Evolutionary conservation across 768 basidiomycete genomes (phyloP).

Genomic region (Coprinopsis cinerea): DNA sequence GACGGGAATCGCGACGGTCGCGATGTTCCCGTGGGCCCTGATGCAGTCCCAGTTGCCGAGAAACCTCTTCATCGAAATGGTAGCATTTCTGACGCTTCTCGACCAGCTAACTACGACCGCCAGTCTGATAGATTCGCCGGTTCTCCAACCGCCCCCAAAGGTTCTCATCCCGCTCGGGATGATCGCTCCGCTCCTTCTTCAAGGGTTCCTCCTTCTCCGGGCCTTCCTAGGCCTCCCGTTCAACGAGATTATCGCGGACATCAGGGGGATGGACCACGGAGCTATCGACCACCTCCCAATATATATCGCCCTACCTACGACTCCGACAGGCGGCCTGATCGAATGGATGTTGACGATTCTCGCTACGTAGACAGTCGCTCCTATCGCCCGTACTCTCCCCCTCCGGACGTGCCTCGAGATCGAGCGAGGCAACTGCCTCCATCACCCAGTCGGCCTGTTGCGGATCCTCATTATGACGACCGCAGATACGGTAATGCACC

Average conservation of each 20-base stretch:
- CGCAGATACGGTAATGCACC: constrained; percentile 14
- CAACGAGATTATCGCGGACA: constrained; percentile 26
- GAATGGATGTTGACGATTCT: constrained; percentile 28
- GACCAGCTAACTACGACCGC: not conserved
- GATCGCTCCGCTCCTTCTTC: not conserved
- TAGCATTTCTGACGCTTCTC: not conserved
- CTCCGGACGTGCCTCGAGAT: constrained; percentile 14
- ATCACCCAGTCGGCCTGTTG: constrained; percentile 22
- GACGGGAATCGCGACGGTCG: not conserved
- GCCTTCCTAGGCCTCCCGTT: constrained; percentile 8
- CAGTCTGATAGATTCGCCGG: not conserved
- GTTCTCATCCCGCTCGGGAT: not conserved
- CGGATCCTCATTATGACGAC: constrained; percentile 24
- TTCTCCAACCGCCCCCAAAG: not conserved
- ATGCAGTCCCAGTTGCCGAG: not conserved
- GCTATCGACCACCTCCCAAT: constrained; percentile 14
- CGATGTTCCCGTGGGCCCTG: not conserved
- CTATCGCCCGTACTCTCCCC: constrained; percentile 15
- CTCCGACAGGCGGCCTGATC: constrained; percentile 32
- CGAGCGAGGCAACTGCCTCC: constrained; percentile 26
- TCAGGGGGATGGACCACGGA: constrained; percentile 15
- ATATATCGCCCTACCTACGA: constrained; percentile 36
- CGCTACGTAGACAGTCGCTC: constrained; percentile 29
- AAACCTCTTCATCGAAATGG: not conserved
- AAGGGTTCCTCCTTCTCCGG: constrained; percentile 5